Evolutionary conservation across 2,329 filamentous ascomycete genomes (phyloP), one percentile per base, ranked within the genome.

Genomic region (Seiridium cupressi): DNA sequence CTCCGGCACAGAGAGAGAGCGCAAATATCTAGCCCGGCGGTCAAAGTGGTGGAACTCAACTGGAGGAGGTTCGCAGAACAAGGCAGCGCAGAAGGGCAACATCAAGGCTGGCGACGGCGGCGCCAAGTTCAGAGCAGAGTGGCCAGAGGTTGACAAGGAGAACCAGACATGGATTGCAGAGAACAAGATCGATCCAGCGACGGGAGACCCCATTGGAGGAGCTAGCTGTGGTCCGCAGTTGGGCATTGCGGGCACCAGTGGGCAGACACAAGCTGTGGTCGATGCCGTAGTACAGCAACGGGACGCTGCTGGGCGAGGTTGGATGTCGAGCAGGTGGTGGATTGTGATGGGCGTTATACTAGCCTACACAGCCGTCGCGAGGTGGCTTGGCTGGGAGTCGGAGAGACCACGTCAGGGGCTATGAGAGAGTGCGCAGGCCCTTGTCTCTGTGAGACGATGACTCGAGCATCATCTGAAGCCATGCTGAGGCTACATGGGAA

Each of bases 31-130:
- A 55, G 93, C 95, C 0, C 82, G 84, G 32, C 84, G 91, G 63
- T 91, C 92, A 13, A 82, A 91, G 58, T 99, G 95, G 95, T 98
- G 93, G 93, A 99, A 99, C 77, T 91, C 89, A 40, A 98, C 94
- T 0, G 93, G 94, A 46, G 93, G 92, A 57, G 94, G 94, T 6
- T 90, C 89, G 3, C 85, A 89, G 62, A 72, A 76, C 13, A 87
- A 83, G 63, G 73, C 78, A 3, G 78, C 79, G 1, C 78, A 79
- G 60, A 92, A 89, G 72, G 92, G 91, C 8, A 92, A 96, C 63
- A 88, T 97, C 70, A 96, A 93, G 76, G 90, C 90, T 3, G 95
- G 95, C 31, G 95, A 99, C 71, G 93, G 93, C 10, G 95, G 95
- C 3, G 86, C 89, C 69, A 96, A 96, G 77, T 99, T 99, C 74